phyloP scores from a whole-genome alignment of 1,284 basidiomycete species.

The Sanghuangporus weigelae region DNA sequence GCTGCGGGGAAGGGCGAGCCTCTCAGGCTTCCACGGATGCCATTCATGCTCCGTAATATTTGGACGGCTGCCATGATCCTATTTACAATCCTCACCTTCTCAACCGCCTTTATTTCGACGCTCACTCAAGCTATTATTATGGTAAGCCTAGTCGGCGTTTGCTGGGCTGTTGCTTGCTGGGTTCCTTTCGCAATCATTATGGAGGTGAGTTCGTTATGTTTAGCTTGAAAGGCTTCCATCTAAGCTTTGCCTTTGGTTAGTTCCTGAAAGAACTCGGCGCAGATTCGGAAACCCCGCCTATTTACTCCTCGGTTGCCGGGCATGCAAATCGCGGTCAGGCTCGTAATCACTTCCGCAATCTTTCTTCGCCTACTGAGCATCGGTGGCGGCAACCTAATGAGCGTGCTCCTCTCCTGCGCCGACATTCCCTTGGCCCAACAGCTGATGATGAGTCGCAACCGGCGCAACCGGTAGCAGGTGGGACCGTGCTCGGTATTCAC shows the following conservation, averaged over 20 bases:
- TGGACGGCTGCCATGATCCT: conserved; percentile 84
- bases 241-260: conserved; percentile 32
- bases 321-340: conserved; percentile 24
- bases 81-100: conserved; percentile 73
- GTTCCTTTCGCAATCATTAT: conserved; percentile 89
- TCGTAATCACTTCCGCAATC: conserved; percentile 36
- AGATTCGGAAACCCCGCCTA: conserved; percentile 16
- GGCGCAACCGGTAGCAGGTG: conserved; percentile 70
- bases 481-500: conserved; percentile 92
- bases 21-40: conserved; percentile 76
- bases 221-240: conserved; percentile 7
- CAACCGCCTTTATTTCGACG: conserved; percentile 78
- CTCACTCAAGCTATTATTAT: conserved; percentile 77
- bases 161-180: conserved; percentile 96
- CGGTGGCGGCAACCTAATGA: conserved; percentile 34
- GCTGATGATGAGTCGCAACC: conserved; percentile 44
- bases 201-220: conserved; percentile 53
- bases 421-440: conserved; percentile 54
- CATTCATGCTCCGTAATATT: conserved; percentile 85
- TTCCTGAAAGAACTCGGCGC: conserved; percentile 75
- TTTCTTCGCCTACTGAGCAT: conserved; percentile 37
- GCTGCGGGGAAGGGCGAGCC: conserved; percentile 68
- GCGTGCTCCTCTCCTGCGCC: conserved; percentile 62
- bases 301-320: conserved; percentile 6
- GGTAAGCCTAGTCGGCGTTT: conserved; percentile 83